Evolutionary conservation across 108 stramenopile genomes (phyloP).

Genomic region (Skeletonema costatum): DNA sequence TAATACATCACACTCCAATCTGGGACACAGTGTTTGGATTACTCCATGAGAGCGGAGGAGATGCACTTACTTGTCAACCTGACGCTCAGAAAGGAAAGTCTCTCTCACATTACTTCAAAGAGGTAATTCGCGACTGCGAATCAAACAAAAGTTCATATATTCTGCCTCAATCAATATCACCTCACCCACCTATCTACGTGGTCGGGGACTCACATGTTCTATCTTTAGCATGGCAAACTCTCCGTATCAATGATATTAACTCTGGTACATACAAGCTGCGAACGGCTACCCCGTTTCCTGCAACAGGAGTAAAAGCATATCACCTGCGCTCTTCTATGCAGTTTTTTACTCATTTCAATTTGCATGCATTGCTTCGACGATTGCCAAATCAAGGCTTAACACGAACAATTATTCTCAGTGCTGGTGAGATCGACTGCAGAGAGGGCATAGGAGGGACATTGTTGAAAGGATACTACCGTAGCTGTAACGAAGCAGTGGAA

Average conservation of each 20-base stretch:
- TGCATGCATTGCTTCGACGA: slow-evolving; percentile 30
- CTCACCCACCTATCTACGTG: slow-evolving; percentile 43
- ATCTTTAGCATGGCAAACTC: slow-evolving; percentile 63
- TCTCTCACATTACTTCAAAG: background rate
- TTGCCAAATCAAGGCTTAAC: slow-evolving; percentile 2
- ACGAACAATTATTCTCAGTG: slow-evolving; percentile 52
- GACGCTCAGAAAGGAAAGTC: background rate
- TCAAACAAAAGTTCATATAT: background rate
- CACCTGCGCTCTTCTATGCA: slow-evolving; percentile 41
- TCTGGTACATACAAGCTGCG: slow-evolving; percentile 11
- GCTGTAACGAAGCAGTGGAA: slow-evolving; percentile 44
- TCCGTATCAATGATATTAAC: slow-evolving; percentile 22
- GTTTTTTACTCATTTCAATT: slow-evolving; percentile 59
- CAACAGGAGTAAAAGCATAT: slow-evolving; percentile 69
- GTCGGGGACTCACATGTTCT: slow-evolving; percentile 66
- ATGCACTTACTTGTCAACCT: background rate
- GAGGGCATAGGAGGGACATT: slow-evolving; percentile 62
- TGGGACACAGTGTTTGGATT: slow-evolving; percentile 46
- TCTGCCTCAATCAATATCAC: background rate
- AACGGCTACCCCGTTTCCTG: slow-evolving; percentile 43
- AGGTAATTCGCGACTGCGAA: background rate
- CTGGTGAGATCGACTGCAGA: slow-evolving; percentile 70
- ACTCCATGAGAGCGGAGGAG: background rate
- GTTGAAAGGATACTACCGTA: slow-evolving; percentile 43
- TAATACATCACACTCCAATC: slow-evolving; percentile 41